These are phyloP conservation scores for Sporothrix pseudoabietina DNA, from an alignment of 2,329 filamentous ascomycete species.

Conservation along the genomic window DNA sequence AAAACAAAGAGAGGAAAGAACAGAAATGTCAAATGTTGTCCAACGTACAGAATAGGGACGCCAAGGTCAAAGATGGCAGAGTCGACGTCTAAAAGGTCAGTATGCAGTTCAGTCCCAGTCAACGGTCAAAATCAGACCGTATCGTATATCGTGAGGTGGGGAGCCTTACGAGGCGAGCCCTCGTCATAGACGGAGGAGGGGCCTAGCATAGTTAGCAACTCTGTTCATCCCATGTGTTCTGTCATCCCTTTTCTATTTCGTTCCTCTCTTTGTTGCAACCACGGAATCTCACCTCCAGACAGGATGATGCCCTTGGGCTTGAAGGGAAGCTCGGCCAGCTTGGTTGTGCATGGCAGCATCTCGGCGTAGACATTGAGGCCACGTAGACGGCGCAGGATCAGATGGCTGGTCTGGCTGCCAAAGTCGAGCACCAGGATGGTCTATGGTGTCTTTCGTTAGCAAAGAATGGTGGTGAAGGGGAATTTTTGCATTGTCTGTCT, in stretches of 20 bases:
- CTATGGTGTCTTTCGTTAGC: constrained; percentile 40
- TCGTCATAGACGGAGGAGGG: constrained; percentile 43
- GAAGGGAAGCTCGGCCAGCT: constrained; percentile 73
- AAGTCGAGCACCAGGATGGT: constrained; percentile 75
- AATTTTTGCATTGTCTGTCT: not conserved
- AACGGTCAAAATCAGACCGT: not conserved
- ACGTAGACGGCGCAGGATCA: constrained; percentile 74
- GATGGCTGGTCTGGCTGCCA: constrained; percentile 70
- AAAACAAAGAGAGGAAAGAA: not conserved
- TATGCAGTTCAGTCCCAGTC: not conserved
- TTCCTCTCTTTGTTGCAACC: not conserved
- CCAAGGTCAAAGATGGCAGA: constrained; percentile 71
- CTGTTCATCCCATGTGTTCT: too few species aligned
- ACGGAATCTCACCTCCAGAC: constrained; percentile 39
- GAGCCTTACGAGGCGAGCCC: constrained; percentile 42
- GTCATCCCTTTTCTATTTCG: not conserved
- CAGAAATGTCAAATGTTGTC: not conserved
- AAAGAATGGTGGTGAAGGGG: not conserved
- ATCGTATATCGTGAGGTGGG: not conserved
- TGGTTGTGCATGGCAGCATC: constrained; percentile 85
- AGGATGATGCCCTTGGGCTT: constrained; percentile 84
- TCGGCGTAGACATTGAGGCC: constrained; percentile 75
- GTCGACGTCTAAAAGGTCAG: constrained; percentile 61
- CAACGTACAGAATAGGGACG: constrained; percentile 39
- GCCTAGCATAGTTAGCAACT: constrained; percentile 8